A percentile compares a stretch with the other conserved stretches of the same genome.
Evolutionary conservation across 495 filamentous ascomycete genomes (phyloP).

Genomic region (Chaetomium cochliodes): DNA sequence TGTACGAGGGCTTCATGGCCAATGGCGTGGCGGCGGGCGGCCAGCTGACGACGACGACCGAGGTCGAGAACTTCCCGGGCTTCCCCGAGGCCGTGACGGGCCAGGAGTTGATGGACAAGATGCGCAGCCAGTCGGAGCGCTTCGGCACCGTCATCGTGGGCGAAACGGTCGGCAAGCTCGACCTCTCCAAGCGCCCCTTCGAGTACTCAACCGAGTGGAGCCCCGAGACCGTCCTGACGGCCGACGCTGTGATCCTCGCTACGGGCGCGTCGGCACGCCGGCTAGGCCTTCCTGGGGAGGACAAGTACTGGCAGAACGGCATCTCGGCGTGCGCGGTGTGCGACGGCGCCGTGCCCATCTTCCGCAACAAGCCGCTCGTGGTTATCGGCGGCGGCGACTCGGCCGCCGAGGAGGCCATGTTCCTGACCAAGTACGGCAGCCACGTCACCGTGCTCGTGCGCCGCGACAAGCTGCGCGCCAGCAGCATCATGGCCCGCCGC

Average conservation of each 20-base stretch:
- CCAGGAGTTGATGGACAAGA: constrained; percentile 84
- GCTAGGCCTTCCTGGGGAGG: constrained; percentile 81
- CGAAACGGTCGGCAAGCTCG: constrained; percentile 87
- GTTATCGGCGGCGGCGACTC: constrained; percentile 98
- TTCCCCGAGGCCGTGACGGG: constrained; percentile 89
- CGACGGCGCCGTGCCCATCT: constrained; percentile 96
- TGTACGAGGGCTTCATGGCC: constrained; percentile 97
- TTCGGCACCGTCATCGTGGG: constrained; percentile 90
- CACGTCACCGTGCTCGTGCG: constrained; percentile 92
- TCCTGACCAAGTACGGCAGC: constrained; percentile 95
- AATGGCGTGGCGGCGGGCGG: constrained; percentile 95
- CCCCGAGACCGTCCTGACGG: constrained; percentile 75
- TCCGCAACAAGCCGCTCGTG: constrained; percentile 89
- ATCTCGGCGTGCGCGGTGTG: constrained; percentile 97
- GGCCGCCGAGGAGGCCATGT: constrained; percentile 95
- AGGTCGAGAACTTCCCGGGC: constrained; percentile 96
- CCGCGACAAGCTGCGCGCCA: constrained; percentile 77
- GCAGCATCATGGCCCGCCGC: constrained; percentile 87
- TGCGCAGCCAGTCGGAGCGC: constrained; percentile 85
- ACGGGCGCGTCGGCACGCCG: constrained; percentile 90
- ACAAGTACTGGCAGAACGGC: constrained; percentile 93
- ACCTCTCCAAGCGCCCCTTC: constrained; percentile 82
- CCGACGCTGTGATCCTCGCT: constrained; percentile 88
- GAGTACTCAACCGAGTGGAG: constrained; percentile 83
- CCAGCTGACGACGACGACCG: constrained; percentile 95